Base-by-base conservation (phyloP, 352 stramenopile genomes). In the Globisporangium alternatum region DNA sequence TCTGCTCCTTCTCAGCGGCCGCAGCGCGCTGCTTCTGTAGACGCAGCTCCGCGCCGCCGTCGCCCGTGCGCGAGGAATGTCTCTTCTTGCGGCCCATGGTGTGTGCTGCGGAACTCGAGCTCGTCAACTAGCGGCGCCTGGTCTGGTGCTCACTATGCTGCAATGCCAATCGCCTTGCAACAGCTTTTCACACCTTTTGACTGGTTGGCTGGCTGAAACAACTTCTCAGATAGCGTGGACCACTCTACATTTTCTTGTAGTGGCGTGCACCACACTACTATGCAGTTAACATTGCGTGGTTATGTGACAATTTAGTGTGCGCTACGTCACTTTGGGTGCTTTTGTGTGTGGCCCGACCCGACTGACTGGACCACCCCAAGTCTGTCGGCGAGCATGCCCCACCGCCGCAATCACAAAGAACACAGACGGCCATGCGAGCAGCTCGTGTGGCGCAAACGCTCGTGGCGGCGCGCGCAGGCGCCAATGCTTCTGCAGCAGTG, bases 31-130 rank as follows among this genome's bases (percentile, higher is more conserved):
- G 67, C 64, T 91, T 86, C 52, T 85, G 77, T 63, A 84, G 71
- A 49, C 86, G 84, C 53, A 90, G 49, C 76, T 93, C 83, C 13
- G 70, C 83, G 49, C 83, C 84, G 70, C 84, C 85, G 67, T 95
- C 82, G 67, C 86, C 86, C 48, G 86, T 93, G 65, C 83, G 82
- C 21, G 84, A 71, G 15, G 71, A 78, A 69, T 95, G 86, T 64
- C 86, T 76, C 52, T 67, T 67, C 66, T 86, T 85, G 62, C 86
- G 81, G 52, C 84, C 86, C 86, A 95, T 95, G 52, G 25, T 67
- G 13, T 52, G 59, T 47, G 43, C 5, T 66, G 61, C 33, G 51
- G 22, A 13, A 22, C 8, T 63, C 41, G 64, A 60, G 44, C 43
- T 70, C 43, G 19, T 48, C 43, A 30, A 35, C 19, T 39, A 41